A percentile compares a stretch with the other conserved stretches of the same genome.
Evolutionary conservation across 164 flowering plant species (phyloP).

Genomic region (Umbellularia californica): DNA sequence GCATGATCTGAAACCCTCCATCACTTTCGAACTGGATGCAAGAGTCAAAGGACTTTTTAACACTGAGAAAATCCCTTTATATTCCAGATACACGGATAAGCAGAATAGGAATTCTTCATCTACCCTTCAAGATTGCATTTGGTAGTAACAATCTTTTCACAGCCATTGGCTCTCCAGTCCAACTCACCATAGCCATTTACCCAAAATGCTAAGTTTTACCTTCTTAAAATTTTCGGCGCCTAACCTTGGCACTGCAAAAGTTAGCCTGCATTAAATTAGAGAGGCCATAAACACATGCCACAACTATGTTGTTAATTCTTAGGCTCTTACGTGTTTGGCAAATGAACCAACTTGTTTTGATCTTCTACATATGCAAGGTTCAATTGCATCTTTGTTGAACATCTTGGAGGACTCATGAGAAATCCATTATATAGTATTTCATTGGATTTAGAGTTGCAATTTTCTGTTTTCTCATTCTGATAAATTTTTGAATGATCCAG

Average conservation of each 20-base stretch:
- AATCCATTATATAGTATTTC: background rate
- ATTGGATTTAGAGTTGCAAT: background rate
- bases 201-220: no score
- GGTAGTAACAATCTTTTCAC: no score
- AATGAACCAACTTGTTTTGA: constrained; percentile 1
- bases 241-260: background rate
- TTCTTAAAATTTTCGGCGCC: background rate
- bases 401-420: background rate
- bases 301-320: background rate
- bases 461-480: background rate
- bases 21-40: no score
- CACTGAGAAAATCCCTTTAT: no score
- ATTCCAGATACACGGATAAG: no score
- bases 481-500: constrained; percentile 30
- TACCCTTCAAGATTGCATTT: no score
- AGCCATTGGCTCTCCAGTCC: no score
- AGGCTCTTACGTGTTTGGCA: background rate
- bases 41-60: no score
- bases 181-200: no score
- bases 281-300: no score
- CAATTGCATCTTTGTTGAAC: background rate
- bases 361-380: background rate
- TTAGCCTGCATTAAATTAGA: background rate
- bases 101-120: no score
- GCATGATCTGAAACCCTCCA: no score